Evolutionary conservation across 2,329 filamentous ascomycete species (phyloP).

Genomic region (Sclerotinia sclerotiorum): DNA sequence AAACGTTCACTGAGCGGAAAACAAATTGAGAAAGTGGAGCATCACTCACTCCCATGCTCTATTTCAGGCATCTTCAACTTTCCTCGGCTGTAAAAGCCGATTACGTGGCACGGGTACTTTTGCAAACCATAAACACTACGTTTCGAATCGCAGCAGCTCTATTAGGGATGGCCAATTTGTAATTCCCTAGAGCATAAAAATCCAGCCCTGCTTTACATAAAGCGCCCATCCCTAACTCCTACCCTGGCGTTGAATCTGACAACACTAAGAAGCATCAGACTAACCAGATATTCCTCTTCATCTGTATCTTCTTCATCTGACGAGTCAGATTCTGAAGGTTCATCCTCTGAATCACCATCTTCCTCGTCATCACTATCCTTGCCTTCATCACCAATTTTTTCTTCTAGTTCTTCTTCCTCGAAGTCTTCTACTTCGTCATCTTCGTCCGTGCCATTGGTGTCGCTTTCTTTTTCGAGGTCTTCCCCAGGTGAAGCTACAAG

Average conservation of each 20-base stretch:
- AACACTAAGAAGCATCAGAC: not conserved
- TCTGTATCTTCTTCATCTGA: not conserved
- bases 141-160: not conserved
- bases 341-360: no score
- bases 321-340: no score
- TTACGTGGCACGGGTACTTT: not conserved
- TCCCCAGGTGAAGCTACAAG: not conserved
- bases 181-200: no score
- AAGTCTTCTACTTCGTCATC: not conserved
- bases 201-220: no score
- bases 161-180: no score
- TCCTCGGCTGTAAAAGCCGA: not conserved
- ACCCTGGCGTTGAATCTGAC: not conserved
- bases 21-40: no score
- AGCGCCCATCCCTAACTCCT: no score
- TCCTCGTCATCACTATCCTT: not conserved
- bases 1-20: no score
- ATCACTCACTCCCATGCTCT: slow-evolving; percentile 5
- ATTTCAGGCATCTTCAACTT: not conserved
- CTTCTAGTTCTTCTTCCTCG: not conserved
- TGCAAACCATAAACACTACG: not conserved
- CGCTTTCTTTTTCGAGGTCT: not conserved
- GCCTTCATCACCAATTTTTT: not conserved
- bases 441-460: not conserved
- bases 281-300: not conserved